phyloP scores from a whole-genome alignment of 2,329 filamentous ascomycete species.

The Aspergillus ibericus region DNA sequence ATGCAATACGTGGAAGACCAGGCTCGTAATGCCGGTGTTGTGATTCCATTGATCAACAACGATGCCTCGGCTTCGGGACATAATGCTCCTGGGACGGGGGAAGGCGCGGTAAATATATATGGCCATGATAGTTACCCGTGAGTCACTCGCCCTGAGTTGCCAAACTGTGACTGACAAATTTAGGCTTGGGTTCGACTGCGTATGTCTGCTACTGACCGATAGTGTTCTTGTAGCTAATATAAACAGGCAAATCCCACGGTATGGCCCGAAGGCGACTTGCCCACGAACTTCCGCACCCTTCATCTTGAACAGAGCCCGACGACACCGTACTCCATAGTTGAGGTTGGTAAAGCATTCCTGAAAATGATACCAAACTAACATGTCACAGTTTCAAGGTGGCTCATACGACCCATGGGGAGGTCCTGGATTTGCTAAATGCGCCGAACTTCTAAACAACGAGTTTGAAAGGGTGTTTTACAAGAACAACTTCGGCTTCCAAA shows the following conservation, averaged over 20 bases:
- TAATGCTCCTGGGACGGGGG: constrained; percentile 63
- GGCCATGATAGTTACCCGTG: constrained; percentile 65
- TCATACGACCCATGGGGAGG: constrained; percentile 76
- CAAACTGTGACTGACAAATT: constrained; percentile 4
- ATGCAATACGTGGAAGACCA: constrained; percentile 71
- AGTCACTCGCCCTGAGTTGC: constrained; percentile 8
- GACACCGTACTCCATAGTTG: constrained; percentile 65
- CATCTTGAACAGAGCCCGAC: constrained; percentile 63
- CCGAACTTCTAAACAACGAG: constrained; percentile 66
- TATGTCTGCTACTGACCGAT: constrained; percentile 16
- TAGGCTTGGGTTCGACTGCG: constrained; percentile 44
- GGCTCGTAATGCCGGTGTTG: constrained; percentile 65
- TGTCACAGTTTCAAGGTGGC: constrained; percentile 64
- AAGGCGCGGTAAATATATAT: constrained; percentile 63
- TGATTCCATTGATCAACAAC: constrained; percentile 74
- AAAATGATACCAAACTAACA: constrained; percentile 2
- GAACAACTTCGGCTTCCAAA: constrained; percentile 66
- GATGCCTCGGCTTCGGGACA: constrained; percentile 63
- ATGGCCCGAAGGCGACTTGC: constrained; percentile 61
- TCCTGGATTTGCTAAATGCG: constrained; percentile 66
- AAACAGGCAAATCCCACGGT: constrained; percentile 54
- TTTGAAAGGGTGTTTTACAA: constrained; percentile 80
- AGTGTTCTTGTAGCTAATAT: constrained; percentile 9
- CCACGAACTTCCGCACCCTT: constrained; percentile 54
- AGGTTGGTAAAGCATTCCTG: constrained; percentile 38